These are phyloP conservation scores for Rubroboletus pulcherrimus DNA, from an alignment of 768 basidiomycete genomes.

Conservation along the genomic window DNA sequence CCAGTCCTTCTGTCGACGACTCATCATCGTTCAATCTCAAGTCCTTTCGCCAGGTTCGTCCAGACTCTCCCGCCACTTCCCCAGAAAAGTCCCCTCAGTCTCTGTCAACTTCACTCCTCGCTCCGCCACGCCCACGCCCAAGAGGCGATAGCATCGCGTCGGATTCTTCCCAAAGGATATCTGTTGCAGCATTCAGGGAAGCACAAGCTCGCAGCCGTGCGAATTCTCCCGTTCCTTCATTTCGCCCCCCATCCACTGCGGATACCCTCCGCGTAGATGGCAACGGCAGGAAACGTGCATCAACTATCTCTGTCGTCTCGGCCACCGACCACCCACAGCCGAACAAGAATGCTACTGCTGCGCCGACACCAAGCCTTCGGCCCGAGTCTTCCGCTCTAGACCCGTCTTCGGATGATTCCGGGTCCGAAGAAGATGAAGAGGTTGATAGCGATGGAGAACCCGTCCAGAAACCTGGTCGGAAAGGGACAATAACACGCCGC, in stretches of 20 bases:
- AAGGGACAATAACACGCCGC: constrained; percentile 34
- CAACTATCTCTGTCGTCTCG: constrained; percentile 27
- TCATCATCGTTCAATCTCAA: constrained; percentile 63
- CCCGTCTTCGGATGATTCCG: constrained; percentile 35
- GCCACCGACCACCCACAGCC: constrained; percentile 12
- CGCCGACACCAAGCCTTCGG: constrained; percentile 9
- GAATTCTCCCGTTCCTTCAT: constrained; percentile 56
- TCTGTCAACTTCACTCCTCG: constrained; percentile 24
- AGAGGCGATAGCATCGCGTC: constrained; percentile 58
- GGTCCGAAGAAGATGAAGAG: constrained; percentile 34
- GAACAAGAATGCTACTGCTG: constrained; percentile 5
- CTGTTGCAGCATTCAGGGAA: constrained; percentile 79
- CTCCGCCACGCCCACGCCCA: constrained; percentile 44
- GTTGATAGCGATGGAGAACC: constrained; percentile 34
- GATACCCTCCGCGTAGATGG: constrained; percentile 30
- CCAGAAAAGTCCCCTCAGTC: constrained; percentile 26
- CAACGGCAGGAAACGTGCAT: constrained; percentile 26
- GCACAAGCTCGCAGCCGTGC: constrained; percentile 63
- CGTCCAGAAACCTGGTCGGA: constrained; percentile 32
- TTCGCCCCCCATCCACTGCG: constrained; percentile 37
- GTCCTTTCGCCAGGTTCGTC: constrained; percentile 65
- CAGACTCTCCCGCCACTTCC: constrained; percentile 36
- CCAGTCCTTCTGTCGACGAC: constrained; percentile 19
- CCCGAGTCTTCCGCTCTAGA: constrained; percentile 16
- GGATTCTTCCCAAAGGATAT: constrained; percentile 69